Evolutionary conservation across 192 early-diverging fungal genomes (phyloP).

Genomic region (Jimgerdemannia flammicorona): DNA sequence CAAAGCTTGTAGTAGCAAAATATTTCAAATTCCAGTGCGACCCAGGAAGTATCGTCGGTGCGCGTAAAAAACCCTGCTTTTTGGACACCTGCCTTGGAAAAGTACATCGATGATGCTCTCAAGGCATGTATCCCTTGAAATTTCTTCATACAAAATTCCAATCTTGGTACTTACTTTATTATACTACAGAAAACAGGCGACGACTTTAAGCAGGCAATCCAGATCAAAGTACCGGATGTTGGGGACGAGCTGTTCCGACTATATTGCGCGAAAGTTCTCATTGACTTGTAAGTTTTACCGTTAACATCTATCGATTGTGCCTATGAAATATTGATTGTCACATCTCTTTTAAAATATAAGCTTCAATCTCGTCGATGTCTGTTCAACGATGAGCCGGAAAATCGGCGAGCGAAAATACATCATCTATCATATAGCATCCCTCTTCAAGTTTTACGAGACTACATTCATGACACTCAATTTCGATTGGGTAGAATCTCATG

Average conservation of each 20-base stretch:
- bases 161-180: background rate
- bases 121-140: conserved; percentile 2
- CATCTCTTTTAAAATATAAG: background rate
- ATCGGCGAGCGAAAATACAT: conserved; percentile 19
- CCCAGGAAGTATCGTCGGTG: background rate
- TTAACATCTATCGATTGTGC: background rate
- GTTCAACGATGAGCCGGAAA: conserved; percentile 17
- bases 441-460: conserved; percentile 20
- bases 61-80: conserved; percentile 9
- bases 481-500: conserved; percentile 18
- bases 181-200: background rate
- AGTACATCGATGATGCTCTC: conserved; percentile 7
- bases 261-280: conserved; percentile 14
- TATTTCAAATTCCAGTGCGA: conserved; percentile 8
- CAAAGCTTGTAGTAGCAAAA: too few relatives aligned
- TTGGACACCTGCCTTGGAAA: conserved; percentile 10
- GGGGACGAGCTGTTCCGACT: conserved; percentile 9
- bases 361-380: conserved; percentile 10
- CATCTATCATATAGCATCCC: conserved; percentile 1
- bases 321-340: background rate
- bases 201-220: conserved; percentile 3
- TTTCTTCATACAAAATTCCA: background rate
- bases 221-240: conserved; percentile 2
- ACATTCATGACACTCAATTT: conserved; percentile 21
- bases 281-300: conserved; percentile 14